These are phyloP conservation scores for Coniella vitis DNA, from an alignment of 2,329 filamentous ascomycete species.

Conservation along the genomic window DNA sequence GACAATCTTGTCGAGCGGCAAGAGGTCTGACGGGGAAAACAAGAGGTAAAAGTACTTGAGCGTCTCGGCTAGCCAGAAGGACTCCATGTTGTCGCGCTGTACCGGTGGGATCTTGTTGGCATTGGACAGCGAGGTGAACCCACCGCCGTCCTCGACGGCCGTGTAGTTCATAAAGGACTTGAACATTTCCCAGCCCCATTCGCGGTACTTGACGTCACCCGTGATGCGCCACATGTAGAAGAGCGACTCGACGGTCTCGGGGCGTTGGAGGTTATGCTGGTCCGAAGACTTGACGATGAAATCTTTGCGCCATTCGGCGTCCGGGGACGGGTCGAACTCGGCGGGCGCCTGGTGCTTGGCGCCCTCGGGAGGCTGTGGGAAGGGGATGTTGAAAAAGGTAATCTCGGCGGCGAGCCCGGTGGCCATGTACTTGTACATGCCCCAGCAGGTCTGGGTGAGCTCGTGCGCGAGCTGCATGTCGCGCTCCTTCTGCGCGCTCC, in stretches of 20 bases:
- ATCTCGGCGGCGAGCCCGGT: conserved; percentile 95
- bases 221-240: conserved; percentile 99
- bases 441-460: conserved; percentile 95
- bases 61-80: conserved; percentile 97
- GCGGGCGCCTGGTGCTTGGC: conserved; percentile 43
- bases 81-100: conserved; percentile 89
- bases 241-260: conserved; percentile 91
- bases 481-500: conserved; percentile 74
- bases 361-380: conserved; percentile 58
- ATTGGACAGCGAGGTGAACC: conserved; percentile 75
- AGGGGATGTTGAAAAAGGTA: conserved; percentile 74
- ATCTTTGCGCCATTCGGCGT: conserved; percentile 68
- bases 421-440: conserved; percentile 85
- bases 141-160: conserved; percentile 66
- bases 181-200: conserved; percentile 99
- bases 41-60: conserved; percentile 96
- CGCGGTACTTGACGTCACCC: conserved; percentile 76
- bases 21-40: conserved; percentile 75
- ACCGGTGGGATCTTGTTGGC: conserved; percentile 65
- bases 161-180: conserved; percentile 83
- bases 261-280: conserved; percentile 85
- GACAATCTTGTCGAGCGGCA: conserved; percentile 81
- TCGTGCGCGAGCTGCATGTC: conserved; percentile 84
- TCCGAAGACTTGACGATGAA: conserved; percentile 77
- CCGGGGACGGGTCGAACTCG: conserved; percentile 42